A percentile compares a stretch with the other conserved stretches of the same genome.
These are phyloP conservation scores for Xylaria sp. DNA, from an alignment of 2,329 filamentous ascomycete species.

Conservation along the genomic window DNA sequence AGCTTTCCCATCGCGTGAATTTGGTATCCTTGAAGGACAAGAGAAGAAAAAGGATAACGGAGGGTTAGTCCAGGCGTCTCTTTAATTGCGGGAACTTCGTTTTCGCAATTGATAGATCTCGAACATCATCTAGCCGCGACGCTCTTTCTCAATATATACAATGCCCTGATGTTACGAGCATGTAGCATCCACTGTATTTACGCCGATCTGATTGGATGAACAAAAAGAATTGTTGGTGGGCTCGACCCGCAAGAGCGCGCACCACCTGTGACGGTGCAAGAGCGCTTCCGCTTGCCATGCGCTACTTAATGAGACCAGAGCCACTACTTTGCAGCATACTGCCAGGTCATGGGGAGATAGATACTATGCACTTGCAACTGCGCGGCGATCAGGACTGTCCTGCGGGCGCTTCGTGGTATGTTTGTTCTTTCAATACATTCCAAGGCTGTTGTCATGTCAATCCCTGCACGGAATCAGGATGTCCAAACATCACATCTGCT, in stretches of 20 bases:
- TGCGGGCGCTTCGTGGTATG: neutral
- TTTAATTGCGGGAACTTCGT: constrained; percentile 4
- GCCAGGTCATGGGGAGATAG: neutral
- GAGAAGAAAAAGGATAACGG: neutral
- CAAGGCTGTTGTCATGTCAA: neutral
- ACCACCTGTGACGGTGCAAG: too few species aligned
- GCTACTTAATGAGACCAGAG: constrained; percentile 1
- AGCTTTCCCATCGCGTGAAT: neutral
- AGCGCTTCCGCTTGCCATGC: neutral
- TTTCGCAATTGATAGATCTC: constrained; percentile 9
- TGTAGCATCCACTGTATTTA: neutral
- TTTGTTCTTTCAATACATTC: neutral
- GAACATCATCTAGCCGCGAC: neutral
- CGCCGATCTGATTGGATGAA: neutral
- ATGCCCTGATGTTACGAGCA: neutral
- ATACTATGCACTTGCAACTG: neutral
- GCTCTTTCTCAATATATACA: constrained; percentile 9
- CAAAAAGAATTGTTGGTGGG: neutral
- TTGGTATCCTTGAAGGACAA: constrained; percentile 3
- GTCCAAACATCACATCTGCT: neutral
- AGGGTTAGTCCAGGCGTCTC: neutral
- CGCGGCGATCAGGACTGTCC: neutral
- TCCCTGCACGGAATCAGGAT: neutral
- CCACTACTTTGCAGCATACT: neutral
- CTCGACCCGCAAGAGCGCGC: too few species aligned